Evolutionary conservation across 768 basidiomycete genomes (phyloP), one percentile per base, ranked within the genome.

Genomic region (Lentinus tigrinus): DNA sequence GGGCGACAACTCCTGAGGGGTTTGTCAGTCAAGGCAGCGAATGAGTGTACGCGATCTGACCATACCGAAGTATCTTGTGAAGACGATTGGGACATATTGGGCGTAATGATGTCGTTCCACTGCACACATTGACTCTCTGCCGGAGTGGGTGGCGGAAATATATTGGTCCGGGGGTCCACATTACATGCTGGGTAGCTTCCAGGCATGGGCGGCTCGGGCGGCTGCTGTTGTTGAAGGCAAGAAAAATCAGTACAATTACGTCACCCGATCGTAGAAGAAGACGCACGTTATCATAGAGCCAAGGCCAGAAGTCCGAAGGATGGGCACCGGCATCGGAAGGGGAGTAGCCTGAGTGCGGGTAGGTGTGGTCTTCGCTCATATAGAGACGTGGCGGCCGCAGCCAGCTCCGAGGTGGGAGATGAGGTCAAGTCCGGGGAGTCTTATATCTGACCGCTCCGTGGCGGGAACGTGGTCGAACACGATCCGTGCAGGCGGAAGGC

Each of bases 341-440:
- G 14, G 31, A 38, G 34, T 21, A 50, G 49, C 24, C 23, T 14
- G 43, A 23, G 21, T 14, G 21, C 19, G 43, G 43, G 43, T 24
- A 46, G 5, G 36, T 7, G 49, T 50, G 34, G 49, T 28, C 49
- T 36, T 50, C 34, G 50, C 51, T 47, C 59, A 60, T 60, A 47
- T 26, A 56, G 31, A 54, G 52, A 14, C 21, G 49, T 37, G 21
- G 51, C 38, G 31, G 54, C 23, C 48, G 43, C 42, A 19, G 42
- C 54, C 42, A 44, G 31, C 43, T 50, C 34, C 54, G 23, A n/a
- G 40, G 46, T 28, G 27, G 44, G 21, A 34, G 44, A 40, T 43
- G 43, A 48, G 14, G 31, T 52, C 23, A 42, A 39, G 24, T 26
- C 14, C 3, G 42, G 14, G 8, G 39, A 28, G 19, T 44, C 43